Percentiles rank a stretch among this genome's conserved stretches.
phyloP scores from a whole-genome alignment of 371 early-diverging fungal species.

The Mucor mucedo region DNA sequence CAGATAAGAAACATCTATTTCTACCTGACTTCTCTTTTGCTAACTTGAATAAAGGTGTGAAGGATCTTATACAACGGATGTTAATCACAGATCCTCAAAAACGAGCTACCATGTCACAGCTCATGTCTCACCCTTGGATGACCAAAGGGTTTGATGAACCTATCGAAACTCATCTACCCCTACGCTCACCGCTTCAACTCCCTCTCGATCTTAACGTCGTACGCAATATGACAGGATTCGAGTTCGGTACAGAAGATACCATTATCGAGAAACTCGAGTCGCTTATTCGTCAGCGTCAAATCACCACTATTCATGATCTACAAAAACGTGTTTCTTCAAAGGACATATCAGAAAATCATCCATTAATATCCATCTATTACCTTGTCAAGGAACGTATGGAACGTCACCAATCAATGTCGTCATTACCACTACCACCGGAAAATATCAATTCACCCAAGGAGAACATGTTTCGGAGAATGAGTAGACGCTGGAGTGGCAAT shows the following conservation, averaged over 20 bases:
- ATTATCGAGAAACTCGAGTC: constrained; percentile 62
- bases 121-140: constrained; percentile 85
- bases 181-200: constrained; percentile 64
- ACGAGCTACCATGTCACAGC: constrained; percentile 77
- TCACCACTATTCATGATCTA: constrained; percentile 3
- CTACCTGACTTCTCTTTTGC: background rate
- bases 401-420: constrained; percentile 18
- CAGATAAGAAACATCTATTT: constrained; percentile 26
- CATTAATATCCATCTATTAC: constrained; percentile 84
- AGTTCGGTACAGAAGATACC: constrained; percentile 78
- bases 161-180: constrained; percentile 66
- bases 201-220: constrained; percentile 77
- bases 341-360: constrained; percentile 45
- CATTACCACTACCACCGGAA: too few species aligned
- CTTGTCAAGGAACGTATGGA: constrained; percentile 81
- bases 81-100: constrained; percentile 70
- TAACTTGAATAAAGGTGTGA: constrained; percentile 65
- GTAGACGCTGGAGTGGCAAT: background rate
- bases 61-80: constrained; percentile 76
- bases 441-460: too few species aligned
- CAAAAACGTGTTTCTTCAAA: constrained; percentile 12
- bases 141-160: constrained; percentile 71
- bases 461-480: background rate
- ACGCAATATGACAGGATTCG: constrained; percentile 82
- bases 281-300: constrained; percentile 48